Percentiles rank a stretch among this genome's conserved stretches.
These are phyloP conservation scores for Penicillium sp. DNA, from an alignment of 2,329 filamentous ascomycete species.

Conservation along the genomic window DNA sequence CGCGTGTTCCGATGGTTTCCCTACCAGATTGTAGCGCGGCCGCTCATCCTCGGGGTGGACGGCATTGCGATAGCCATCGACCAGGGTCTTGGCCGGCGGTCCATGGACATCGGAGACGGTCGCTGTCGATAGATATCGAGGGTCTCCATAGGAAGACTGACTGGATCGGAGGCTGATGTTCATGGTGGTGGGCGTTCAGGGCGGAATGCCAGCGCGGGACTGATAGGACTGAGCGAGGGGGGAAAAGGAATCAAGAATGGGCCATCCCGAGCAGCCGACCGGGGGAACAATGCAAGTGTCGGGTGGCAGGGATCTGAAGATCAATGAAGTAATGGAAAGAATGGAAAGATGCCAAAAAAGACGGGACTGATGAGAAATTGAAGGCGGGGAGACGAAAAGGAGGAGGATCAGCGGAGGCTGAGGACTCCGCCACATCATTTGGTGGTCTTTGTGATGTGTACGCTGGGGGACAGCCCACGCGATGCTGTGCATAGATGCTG, in stretches of 20 bases:
- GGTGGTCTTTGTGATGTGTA: not conserved
- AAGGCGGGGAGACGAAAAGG: constrained; percentile 23
- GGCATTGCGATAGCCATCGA: constrained; percentile 63
- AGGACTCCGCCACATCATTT: constrained; percentile 17
- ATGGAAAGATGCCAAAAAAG: constrained; percentile 1
- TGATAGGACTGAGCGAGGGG: constrained; percentile 1
- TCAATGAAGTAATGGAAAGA: not conserved
- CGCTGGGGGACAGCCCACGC: not conserved
- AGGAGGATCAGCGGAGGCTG: constrained; percentile 9
- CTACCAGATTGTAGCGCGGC: constrained; percentile 61
- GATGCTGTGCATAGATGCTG: not conserved
- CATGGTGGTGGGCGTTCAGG: constrained; percentile 31
- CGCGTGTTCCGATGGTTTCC: constrained; percentile 22
- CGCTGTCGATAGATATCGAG: constrained; percentile 38
- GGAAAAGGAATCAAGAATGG: constrained; percentile 15
- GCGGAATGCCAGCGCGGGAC: constrained; percentile 7
- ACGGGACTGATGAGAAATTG: constrained; percentile 10
- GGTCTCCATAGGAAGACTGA: constrained; percentile 45
- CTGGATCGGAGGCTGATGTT: constrained; percentile 42
- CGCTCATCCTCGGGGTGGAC: constrained; percentile 57
- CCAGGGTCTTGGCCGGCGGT: constrained; percentile 50
- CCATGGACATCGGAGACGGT: constrained; percentile 35
- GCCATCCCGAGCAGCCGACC: constrained; percentile 8
- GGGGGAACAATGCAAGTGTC: not conserved
- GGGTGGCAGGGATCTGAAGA: not conserved